Conservation (phyloP, 495 filamentous ascomycete species). For the Podospora bellae-mahoneyi region DNA sequence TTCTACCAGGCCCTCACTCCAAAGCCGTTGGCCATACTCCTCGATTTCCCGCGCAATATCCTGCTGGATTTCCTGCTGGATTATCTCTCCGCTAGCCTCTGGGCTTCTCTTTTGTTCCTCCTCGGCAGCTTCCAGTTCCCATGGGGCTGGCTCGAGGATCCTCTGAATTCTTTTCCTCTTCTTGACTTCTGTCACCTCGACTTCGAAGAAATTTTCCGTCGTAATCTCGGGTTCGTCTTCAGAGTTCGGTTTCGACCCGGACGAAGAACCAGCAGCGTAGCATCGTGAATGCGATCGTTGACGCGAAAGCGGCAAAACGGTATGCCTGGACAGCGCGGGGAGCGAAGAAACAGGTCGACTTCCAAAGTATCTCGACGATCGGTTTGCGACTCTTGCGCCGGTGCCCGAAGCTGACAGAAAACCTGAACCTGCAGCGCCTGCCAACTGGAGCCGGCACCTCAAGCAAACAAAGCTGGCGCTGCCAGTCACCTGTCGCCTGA, state of each 20-base stretch:
- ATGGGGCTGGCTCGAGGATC: background rate
- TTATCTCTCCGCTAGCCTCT: background rate
- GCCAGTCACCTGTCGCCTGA: constrained; percentile 35
- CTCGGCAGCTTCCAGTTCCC: background rate
- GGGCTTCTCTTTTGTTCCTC: background rate
- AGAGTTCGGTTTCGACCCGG: background rate
- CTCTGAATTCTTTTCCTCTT: background rate
- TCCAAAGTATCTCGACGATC: background rate
- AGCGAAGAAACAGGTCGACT: background rate
- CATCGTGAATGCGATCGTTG: background rate
- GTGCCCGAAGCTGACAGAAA: background rate
- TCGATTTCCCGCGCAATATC: background rate
- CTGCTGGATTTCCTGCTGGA: background rate
- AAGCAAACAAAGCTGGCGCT: constrained; percentile 47
- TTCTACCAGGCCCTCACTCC: background rate
- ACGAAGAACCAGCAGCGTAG: background rate
- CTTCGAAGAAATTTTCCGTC: constrained; percentile 2
- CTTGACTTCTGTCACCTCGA: background rate
- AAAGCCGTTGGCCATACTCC: background rate
- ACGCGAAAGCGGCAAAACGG: background rate
- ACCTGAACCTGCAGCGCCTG: background rate
- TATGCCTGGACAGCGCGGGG: background rate
- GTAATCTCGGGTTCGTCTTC: background rate
- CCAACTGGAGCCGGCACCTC: constrained; percentile 44
- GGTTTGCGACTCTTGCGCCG: constrained; percentile 11